Base-by-base conservation (phyloP, 768 basidiomycete species). In the Daedaleopsis sinensis region DNA sequence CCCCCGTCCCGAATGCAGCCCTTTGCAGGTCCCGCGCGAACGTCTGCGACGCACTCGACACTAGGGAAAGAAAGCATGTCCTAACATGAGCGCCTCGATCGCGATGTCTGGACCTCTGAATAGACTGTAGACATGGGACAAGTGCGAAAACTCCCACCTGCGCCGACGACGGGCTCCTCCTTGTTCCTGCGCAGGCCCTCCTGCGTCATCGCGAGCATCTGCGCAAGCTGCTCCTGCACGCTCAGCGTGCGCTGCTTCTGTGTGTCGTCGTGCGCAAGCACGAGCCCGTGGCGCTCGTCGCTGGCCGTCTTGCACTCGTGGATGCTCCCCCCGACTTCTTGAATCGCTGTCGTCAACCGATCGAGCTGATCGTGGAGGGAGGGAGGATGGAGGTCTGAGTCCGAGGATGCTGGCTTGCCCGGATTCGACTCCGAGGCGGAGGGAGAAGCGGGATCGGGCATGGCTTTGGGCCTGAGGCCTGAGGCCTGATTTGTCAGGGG, bases 1-100 rank as follows among this genome's bases (percentile, higher is more conserved):
- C 54, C 1, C 62, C 62, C 19, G 53, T 43, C 21, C 62, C 62
- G n/a, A 63, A 63, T 49, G 57, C 62, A 6, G 57, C 62, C 6
- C 57, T 37, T 43, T 59, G 57, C 43, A 63, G 13, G 19, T 59
- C 53, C 36, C n/a, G 53, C 36, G 19, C 55, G 49, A 51, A 59
- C 48, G 37, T 55, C 43, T 47, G 32, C 37, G 57, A 35, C 42
- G 39, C 42, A 55, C 55, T 52, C 18, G 39, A 24, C 27, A 47
- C 43, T 49, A 15, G 5, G 19, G 39, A 27, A n/a, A 8, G 19
- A 8, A 51, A 38, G 9, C 43, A 19, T 16, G 43, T n/a, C 9
- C 18, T 1, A 1, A 18, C 23, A 32, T n/a, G n/a, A 13, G n/a
- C 42, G 42, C 42, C 12, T 43, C 42, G n/a, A n/a, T n/a, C n/a